Evolutionary conservation across 192 early-diverging fungal genomes (phyloP).

Genomic region (Cetraspora pellucida): DNA sequence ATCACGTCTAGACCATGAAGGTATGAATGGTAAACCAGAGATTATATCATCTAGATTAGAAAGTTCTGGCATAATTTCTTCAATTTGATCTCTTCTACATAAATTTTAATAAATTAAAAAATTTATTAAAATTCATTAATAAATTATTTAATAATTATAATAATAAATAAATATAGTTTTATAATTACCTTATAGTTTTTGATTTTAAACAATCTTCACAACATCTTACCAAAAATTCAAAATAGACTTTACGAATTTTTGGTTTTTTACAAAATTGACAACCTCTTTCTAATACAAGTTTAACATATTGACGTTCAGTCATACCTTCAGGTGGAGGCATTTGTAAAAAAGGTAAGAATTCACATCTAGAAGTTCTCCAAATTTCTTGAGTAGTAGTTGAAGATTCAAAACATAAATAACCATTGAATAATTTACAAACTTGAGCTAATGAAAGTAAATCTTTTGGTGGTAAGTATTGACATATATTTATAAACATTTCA

Average conservation of each 20-base stretch:
- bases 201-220: slow-evolving; percentile 11
- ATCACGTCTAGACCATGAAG: not conserved
- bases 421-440: slow-evolving; percentile 26
- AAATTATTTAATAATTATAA: not conserved
- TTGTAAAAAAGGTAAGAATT: not conserved
- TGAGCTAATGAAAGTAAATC: slow-evolving; percentile 16
- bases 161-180: not conserved
- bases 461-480: slow-evolving; percentile 15
- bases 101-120: no score
- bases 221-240: slow-evolving; percentile 20
- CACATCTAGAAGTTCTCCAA: slow-evolving; percentile 6
- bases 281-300: slow-evolving; percentile 6
- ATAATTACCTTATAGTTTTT: slow-evolving; percentile 10
- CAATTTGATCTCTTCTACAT: not conserved
- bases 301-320: slow-evolving; percentile 10
- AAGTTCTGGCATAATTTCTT: not conserved
- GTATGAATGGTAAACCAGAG: slow-evolving; percentile 5
- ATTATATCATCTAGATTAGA: not conserved
- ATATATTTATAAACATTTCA: slow-evolving; percentile 29
- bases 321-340: slow-evolving; percentile 24
- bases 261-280: slow-evolving; percentile 27
- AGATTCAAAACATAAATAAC: not conserved
- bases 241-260: slow-evolving; percentile 23
- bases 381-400: slow-evolving; percentile 29
- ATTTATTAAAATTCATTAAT: not conserved